Evolutionary conservation across 805 yeast genomes (phyloP).

Genomic region (Starmerella lactis-condensi): DNA sequence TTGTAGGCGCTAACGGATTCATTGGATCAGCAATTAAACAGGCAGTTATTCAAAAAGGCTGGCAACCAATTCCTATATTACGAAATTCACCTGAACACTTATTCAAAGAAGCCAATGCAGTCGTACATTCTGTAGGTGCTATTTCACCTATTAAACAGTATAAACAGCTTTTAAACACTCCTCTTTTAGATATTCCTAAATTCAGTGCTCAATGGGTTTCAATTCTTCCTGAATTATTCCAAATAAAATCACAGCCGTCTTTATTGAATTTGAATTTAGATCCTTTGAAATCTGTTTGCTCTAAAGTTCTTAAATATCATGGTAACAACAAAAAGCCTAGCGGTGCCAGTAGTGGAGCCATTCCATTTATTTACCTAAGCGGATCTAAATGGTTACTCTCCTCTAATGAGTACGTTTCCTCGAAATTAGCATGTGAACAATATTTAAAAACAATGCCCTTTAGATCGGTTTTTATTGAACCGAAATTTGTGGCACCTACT

Average conservation of each 20-base stretch:
- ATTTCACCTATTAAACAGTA: constrained; percentile 50
- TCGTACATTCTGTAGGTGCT: constrained; percentile 71
- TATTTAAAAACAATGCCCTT: constrained; percentile 29
- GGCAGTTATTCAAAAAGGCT: constrained; percentile 9
- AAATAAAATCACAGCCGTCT: too few relatives aligned
- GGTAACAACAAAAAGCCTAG: background rate
- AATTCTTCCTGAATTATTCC: constrained; percentile 26
- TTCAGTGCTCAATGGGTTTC: constrained; percentile 6
- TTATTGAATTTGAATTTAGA: too few relatives aligned
- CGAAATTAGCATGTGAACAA: constrained; percentile 62
- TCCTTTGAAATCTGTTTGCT: too few relatives aligned
- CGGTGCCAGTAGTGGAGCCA: constrained; percentile 5
- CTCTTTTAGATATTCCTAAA: too few relatives aligned
- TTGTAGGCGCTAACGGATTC: constrained; percentile 81
- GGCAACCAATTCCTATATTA: constrained; percentile 45
- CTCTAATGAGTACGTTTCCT: constrained; percentile 51
- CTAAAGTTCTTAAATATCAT: too few relatives aligned
- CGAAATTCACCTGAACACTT: constrained; percentile 25
- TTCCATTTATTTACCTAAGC: constrained; percentile 52
- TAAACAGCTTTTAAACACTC: constrained; percentile 29
- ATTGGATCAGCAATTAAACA: constrained; percentile 35
- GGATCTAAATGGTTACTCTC: constrained; percentile 54
- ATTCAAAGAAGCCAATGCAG: constrained; percentile 37
- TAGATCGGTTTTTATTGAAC: constrained; percentile 51
- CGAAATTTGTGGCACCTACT: constrained; percentile 42